phyloP scores from a whole-genome alignment of 2,329 filamentous ascomycete genomes.

The Tolypocladium inflatum region DNA sequence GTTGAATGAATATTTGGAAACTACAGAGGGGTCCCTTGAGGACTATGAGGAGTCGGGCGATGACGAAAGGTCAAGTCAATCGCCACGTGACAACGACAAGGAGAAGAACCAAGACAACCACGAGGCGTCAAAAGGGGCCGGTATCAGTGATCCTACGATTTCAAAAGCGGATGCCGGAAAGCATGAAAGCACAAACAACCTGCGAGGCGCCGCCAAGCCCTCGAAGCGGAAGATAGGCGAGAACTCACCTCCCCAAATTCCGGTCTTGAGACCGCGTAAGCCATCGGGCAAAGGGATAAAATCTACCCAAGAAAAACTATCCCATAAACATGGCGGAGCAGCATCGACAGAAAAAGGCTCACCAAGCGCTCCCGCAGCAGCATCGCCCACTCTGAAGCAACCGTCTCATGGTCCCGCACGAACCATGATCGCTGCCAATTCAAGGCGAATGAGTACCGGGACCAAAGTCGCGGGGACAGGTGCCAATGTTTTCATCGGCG shows the following conservation, averaged over 20 bases:
- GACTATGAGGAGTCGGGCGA: neutral
- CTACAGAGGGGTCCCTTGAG: neutral
- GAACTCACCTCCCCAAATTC: neutral
- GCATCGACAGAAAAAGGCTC: neutral
- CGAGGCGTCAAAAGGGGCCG: neutral
- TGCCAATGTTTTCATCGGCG: conserved; percentile 36
- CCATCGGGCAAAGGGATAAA: neutral
- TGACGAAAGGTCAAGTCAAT: neutral
- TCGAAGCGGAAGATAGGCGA: neutral
- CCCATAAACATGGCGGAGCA: neutral
- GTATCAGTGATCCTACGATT: no score
- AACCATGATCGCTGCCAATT: neutral
- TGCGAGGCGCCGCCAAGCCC: neutral
- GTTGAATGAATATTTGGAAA: conserved; percentile 3
- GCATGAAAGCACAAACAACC: no score
- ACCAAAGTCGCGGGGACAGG: neutral
- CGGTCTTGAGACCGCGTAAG: neutral
- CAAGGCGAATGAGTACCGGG: neutral
- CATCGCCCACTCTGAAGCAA: neutral
- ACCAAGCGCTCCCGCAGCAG: neutral
- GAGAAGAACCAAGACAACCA: neutral
- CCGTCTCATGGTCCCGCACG: neutral
- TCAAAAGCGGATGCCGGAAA: no score
- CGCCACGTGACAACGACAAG: neutral
- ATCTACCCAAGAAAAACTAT: neutral